A percentile compares a stretch with the other conserved stretches of the same genome.
These are phyloP conservation scores for Euphrasia confusa DNA, from an alignment of 257 asterid species.

Conservation along the genomic window DNA sequence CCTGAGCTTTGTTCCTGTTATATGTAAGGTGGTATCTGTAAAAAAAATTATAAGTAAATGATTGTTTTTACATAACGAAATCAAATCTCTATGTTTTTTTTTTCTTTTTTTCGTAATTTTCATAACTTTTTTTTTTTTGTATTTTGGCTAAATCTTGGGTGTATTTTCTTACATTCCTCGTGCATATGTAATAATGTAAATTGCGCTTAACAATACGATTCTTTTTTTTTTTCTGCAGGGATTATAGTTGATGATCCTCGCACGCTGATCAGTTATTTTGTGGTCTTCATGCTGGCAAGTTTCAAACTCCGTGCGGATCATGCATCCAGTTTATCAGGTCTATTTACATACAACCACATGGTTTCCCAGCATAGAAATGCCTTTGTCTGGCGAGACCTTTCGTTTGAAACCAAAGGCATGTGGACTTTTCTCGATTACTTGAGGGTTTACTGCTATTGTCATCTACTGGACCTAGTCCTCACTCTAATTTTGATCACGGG, in stretches of 20 bases:
- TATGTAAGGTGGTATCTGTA: constrained; percentile 1
- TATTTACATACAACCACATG: constrained; percentile 73
- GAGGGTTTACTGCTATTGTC: constrained; percentile 98
- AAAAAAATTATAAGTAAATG: background rate
- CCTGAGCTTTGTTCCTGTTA: background rate
- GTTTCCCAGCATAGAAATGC: constrained; percentile 82
- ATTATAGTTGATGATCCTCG: constrained; percentile 92
- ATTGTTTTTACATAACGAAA: too few species aligned
- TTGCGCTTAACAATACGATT: background rate
- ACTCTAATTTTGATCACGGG: constrained; percentile 86
- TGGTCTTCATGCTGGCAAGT: constrained; percentile 87
- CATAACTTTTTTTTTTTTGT: too few species aligned
- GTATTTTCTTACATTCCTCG: background rate
- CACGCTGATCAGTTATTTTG: constrained; percentile 71
- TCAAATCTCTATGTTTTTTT: too few species aligned
- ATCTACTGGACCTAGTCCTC: constrained; percentile 94
- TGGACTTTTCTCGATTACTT: constrained; percentile 95
- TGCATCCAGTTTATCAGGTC: constrained; percentile 66
- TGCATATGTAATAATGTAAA: too few species aligned
- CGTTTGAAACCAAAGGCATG: constrained; percentile 97
- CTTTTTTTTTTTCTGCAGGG: constrained; percentile 42
- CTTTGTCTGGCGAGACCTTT: constrained; percentile 90
- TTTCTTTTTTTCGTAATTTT: too few species aligned
- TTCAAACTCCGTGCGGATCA: constrained; percentile 89
- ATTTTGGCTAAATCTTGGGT: too few species aligned